Conservation (phyloP, 306 rosid species). For the Gleditsia sinensis region DNA sequence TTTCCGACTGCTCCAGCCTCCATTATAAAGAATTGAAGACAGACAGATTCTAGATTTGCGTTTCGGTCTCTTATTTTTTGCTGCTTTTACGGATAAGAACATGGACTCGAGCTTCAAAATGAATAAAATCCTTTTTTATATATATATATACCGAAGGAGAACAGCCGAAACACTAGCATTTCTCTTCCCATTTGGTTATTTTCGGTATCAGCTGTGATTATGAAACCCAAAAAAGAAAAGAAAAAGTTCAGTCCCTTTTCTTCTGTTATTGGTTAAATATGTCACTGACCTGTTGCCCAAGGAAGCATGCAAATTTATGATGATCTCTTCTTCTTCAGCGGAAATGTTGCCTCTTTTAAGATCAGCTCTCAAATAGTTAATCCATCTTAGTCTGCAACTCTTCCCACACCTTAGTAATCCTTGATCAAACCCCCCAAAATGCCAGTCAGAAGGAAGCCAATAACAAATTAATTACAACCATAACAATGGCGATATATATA, state of each 20-base stretch:
- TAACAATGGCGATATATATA: too few relatives aligned
- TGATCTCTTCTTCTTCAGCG: constrained; percentile 58
- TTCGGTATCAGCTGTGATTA: too few relatives aligned
- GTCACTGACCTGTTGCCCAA: constrained; percentile 68
- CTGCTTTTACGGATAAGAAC: not conserved
- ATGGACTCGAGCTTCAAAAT: not conserved
- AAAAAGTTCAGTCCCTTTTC: too few relatives aligned
- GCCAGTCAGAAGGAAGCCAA: not conserved
- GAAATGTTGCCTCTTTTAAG: constrained; percentile 74
- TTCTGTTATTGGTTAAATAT: not conserved
- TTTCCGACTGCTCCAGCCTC: not conserved
- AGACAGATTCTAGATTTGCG: not conserved
- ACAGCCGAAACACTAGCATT: too few relatives aligned
- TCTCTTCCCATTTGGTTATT: too few relatives aligned
- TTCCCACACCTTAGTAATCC: constrained; percentile 82
- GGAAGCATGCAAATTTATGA: constrained; percentile 62
- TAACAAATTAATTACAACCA: not conserved
- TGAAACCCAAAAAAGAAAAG: too few relatives aligned
- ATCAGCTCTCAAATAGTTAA: constrained; percentile 72
- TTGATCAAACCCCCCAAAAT: constrained; percentile 27
- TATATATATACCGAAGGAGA: too few relatives aligned
- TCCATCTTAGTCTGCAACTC: constrained; percentile 88
- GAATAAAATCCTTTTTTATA: too few relatives aligned
- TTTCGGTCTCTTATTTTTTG: not conserved
- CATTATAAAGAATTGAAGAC: not conserved